These are phyloP conservation scores for Ophiocordyceps polyrhachis-furcata DNA, from an alignment of 2,329 filamentous ascomycete species.

Conservation along the genomic window DNA sequence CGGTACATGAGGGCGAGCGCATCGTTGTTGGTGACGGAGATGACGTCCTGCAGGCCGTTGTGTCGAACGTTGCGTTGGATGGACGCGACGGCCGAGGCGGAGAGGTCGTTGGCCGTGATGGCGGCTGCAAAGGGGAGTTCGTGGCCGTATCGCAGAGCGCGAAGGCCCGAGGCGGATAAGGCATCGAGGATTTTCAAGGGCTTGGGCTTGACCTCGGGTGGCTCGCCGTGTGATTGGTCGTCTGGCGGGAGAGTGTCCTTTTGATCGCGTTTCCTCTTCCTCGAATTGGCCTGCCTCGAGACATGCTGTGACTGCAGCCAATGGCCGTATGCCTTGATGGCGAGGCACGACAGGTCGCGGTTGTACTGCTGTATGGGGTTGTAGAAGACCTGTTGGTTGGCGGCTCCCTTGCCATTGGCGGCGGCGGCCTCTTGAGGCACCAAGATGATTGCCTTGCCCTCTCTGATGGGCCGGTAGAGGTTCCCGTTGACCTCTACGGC, in stretches of 20 bases:
- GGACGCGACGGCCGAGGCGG: slow-evolving; percentile 53
- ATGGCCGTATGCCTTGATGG: slow-evolving; percentile 76
- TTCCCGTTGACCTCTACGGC: slow-evolving; percentile 21
- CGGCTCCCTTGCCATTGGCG: slow-evolving; percentile 32
- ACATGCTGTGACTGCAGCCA: slow-evolving; percentile 27
- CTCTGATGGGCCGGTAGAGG: slow-evolving; percentile 31
- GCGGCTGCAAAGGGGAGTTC: slow-evolving; percentile 73
- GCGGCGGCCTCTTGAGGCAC: slow-evolving; percentile 27
- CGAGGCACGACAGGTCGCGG: slow-evolving; percentile 79
- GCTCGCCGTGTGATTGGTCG: neutral
- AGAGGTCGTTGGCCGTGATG: slow-evolving; percentile 81
- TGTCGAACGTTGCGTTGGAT: slow-evolving; percentile 74
- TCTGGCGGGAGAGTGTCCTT: neutral
- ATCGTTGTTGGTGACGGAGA: slow-evolving; percentile 60
- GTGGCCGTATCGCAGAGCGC: slow-evolving; percentile 77
- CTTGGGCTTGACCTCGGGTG: neutral
- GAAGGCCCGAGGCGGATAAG: slow-evolving; percentile 79
- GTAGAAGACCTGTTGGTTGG: slow-evolving; percentile 77
- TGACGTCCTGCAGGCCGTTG: slow-evolving; percentile 54
- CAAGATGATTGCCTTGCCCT: slow-evolving; percentile 38
- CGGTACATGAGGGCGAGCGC: slow-evolving; percentile 85
- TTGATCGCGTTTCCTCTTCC: slow-evolving; percentile 28
- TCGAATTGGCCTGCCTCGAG: slow-evolving; percentile 20
- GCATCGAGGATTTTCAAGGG: slow-evolving; percentile 80
- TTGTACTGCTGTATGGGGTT: slow-evolving; percentile 99